Evolutionary conservation across 345 rosid genomes (phyloP), one percentile per base, ranked within the genome.

Genomic region (Pistacia integerrima): DNA sequence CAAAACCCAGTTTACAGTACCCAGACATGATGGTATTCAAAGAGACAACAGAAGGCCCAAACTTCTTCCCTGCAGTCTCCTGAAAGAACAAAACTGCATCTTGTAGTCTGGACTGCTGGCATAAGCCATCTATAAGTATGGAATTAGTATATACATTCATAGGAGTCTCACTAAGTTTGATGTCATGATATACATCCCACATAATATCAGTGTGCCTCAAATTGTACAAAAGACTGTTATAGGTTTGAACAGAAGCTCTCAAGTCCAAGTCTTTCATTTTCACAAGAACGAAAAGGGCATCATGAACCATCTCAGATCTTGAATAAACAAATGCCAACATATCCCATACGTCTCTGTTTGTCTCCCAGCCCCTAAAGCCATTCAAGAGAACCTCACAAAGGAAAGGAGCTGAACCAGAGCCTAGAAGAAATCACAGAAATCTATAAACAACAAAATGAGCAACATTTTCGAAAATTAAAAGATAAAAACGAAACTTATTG

Each of bases 11-110:
- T 81, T 84, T 88, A 85, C 93, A 87, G 75, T 80, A 90, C 64
- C 78, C 75, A 35, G 95, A 89, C 90, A 93, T 92, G 63, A 93
- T 80, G 72, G 90, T 84, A 78, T 92, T 93, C 67, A 89, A 90
- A 7, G 95, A 89, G 82, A 86, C 89, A 81, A 87, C 82, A 16
- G 92, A 88, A 76, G 91, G 91, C 51, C 84, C 91, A 72, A 70
- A 62, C 36, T 79, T 81, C 68, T 85, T 77, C 85, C 83, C 82
- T 62, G 90, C 79, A 33, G 73, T 79, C 81, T 76, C 78, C 74
- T 35, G 79, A 68, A 92, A 52, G 82, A 93, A 87, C 20, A 66
- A 78, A 84, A 85, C 81, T 14, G 93, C 97, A 67, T 90, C 91
- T 64, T 78, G 86, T 70, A 90, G 75, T 82, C 84, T 89, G 28